Base-by-base conservation (phyloP, 2,329 filamentous ascomycete genomes). In the Cladosporium sp. region DNA sequence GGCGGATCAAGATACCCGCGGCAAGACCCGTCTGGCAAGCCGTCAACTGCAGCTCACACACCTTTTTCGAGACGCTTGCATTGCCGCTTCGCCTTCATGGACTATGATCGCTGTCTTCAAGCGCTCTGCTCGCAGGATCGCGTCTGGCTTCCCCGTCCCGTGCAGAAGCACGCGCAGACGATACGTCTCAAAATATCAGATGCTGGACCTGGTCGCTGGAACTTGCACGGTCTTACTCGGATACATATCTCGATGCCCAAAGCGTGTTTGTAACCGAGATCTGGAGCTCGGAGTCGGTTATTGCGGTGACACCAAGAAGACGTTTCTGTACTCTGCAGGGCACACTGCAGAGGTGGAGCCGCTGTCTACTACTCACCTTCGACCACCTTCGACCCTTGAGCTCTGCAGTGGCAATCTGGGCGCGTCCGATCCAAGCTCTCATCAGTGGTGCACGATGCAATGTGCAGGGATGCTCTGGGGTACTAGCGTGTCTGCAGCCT, bases 131-230 rank as follows among this genome's bases (percentile, higher is more conserved):
- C 54, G 34, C 34, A 38, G 30, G 38, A 21, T 14, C 30, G 59
- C 47, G 59, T 32, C 36, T 62, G 28, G 47, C 30, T 51, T 41
- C 28, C 28, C 28, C 28, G 8, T 32, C 15, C 52, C 15, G 52
- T 49, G 36, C 38, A 44, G 32, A 58, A 58, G 59, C 41, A 61
- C 32, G 59, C 59, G 59, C 59, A 36, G 15, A 47, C 28, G 38
- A 49, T 24, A 34, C 11, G 18, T 44, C 34, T 36, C n/a, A 44
- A 47, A 49, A 47, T 18, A 18, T 21, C 8, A 24, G 41, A 14
- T 15, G 36, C 24, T 32, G 38, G 36, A 62, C 59, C 59, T 28
- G 47, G 59, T 62, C 59, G n/a, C 32, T 62, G 59, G 59, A 52
- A 18, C 26, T 38, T 21, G 30, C 47, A 14, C 59, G 44, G 59